Evolutionary conservation across 2,329 filamentous ascomycete genomes (phyloP).

Genomic region (Grosmannia huntii): DNA sequence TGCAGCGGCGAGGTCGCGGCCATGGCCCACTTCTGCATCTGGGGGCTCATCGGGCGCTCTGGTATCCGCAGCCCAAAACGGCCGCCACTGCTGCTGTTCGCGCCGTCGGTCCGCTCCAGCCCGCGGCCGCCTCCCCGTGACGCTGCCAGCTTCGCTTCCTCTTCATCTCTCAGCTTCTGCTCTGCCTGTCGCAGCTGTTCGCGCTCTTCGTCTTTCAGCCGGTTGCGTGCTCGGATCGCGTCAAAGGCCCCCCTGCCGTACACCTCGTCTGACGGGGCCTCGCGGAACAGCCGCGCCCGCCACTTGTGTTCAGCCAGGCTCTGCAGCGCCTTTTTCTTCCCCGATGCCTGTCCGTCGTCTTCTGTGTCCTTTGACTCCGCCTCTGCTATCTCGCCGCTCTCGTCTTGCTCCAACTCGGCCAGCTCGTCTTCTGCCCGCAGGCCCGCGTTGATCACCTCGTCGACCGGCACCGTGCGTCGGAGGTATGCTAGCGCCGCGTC

Average conservation of each 20-base stretch:
- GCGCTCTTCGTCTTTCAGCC: conserved; percentile 34
- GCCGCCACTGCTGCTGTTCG: conserved; percentile 19
- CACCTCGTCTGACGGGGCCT: conserved; percentile 27
- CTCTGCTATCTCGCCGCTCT: background rate
- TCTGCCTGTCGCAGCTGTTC: conserved; percentile 16
- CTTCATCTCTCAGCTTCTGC: conserved; percentile 16
- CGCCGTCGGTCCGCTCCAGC: conserved; percentile 19
- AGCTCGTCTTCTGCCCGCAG: conserved; percentile 52
- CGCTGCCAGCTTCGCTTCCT: conserved; percentile 20
- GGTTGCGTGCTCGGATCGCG: conserved; percentile 39
- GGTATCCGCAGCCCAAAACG: background rate
- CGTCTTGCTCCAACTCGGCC: conserved; percentile 30
- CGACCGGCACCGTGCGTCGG: conserved; percentile 38
- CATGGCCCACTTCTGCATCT: conserved; percentile 28
- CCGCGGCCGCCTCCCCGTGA: conserved; percentile 22
- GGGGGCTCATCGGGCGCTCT: conserved; percentile 21
- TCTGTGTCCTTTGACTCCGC: conserved; percentile 11
- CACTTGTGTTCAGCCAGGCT: conserved; percentile 7
- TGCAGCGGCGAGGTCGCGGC: conserved; percentile 36
- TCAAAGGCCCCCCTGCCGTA: conserved; percentile 48
- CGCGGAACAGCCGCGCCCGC: conserved; percentile 14
- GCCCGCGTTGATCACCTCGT: conserved; percentile 48
- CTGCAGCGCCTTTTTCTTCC: background rate
- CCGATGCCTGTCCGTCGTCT: background rate
- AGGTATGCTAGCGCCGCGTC: conserved; percentile 40